A percentile compares a stretch with the other conserved stretches of the same genome.
Conservation (phyloP, 305 asterid species). For the Fraxinus angustifolia region DNA sequence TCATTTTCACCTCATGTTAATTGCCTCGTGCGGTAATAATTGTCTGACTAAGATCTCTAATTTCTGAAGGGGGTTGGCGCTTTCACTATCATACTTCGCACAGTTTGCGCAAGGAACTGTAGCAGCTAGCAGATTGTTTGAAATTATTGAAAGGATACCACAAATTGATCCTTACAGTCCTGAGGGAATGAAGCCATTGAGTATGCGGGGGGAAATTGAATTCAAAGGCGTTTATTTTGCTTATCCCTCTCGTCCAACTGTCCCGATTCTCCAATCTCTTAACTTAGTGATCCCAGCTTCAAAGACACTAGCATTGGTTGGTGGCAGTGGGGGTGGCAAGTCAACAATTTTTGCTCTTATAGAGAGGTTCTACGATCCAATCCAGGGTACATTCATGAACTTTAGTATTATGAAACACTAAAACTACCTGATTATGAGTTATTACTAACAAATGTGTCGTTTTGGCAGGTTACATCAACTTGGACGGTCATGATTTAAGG, state of each 20-base stretch:
- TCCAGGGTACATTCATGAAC: slow-evolving; percentile 38
- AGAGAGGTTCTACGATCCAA: slow-evolving; percentile 77
- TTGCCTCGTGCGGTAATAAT: not conserved
- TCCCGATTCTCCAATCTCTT: slow-evolving; percentile 56
- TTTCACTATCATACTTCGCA: slow-evolving; percentile 70
- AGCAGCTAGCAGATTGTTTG: slow-evolving; percentile 69
- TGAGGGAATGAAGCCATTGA: slow-evolving; percentile 56
- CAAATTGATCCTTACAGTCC: slow-evolving; percentile 61
- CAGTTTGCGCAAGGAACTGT: slow-evolving; percentile 87
- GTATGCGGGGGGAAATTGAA: slow-evolving; percentile 55
- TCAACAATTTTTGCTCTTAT: slow-evolving; percentile 74
- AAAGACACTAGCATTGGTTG: slow-evolving; percentile 68
- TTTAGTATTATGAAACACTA: not conserved
- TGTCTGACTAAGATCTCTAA: not conserved
- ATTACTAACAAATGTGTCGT: not conserved
- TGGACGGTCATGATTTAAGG: slow-evolving; percentile 75
- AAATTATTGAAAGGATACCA: slow-evolving; percentile 62
- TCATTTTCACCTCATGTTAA: not conserved
- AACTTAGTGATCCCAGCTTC: slow-evolving; percentile 55
- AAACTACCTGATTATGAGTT: not conserved
- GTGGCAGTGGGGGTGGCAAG: slow-evolving; percentile 79
- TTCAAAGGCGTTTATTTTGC: slow-evolving; percentile 58
- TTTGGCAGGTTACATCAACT: slow-evolving; percentile 46
- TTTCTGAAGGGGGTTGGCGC: slow-evolving; percentile 67
- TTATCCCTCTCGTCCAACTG: slow-evolving; percentile 69